Evolutionary conservation across 2,329 filamentous ascomycete genomes (phyloP).

Genomic region (Aspergillus arachidicola): DNA sequence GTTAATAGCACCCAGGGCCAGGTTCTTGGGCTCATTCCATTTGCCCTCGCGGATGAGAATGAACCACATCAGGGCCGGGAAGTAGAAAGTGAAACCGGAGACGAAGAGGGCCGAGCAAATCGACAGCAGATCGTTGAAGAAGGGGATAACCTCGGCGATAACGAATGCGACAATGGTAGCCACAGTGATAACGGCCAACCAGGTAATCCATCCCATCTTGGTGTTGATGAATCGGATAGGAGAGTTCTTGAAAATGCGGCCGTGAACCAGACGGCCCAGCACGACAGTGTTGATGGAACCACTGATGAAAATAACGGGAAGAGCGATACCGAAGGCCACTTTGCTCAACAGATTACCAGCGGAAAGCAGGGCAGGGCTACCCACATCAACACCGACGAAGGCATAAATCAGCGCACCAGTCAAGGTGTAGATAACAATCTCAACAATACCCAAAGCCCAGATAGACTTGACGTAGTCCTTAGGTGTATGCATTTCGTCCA

Average conservation of each 20-base stretch:
- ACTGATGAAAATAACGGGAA: constrained; percentile 42
- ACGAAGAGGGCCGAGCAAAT: constrained; percentile 69
- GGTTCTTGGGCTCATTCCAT: constrained; percentile 41
- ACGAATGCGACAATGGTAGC: constrained; percentile 82
- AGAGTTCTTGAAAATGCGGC: constrained; percentile 36
- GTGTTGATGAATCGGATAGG: constrained; percentile 41
- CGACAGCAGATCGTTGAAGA: constrained; percentile 69
- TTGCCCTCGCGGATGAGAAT: constrained; percentile 31
- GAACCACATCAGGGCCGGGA: constrained; percentile 51
- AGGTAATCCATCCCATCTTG: constrained; percentile 38
- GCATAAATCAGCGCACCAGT: constrained; percentile 34
- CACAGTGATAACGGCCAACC: constrained; percentile 30
- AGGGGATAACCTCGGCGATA: constrained; percentile 82
- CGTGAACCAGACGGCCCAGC: constrained; percentile 36
- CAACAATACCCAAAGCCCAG: constrained; percentile 23
- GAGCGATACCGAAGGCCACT: constrained; percentile 36
- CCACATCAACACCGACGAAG: constrained; percentile 35
- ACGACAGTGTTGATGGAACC: constrained; percentile 41
- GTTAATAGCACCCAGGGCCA: constrained; percentile 65
- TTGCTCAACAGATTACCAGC: constrained; percentile 30
- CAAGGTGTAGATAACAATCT: constrained; percentile 29
- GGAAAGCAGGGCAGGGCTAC: constrained; percentile 36
- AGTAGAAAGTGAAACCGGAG: constrained; percentile 83
- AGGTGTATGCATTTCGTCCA: constrained; percentile 31
- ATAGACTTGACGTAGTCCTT: constrained; percentile 29